Evolutionary conservation across 805 yeast genomes (phyloP).

Genomic region (Metschnikowia kofuensis): DNA sequence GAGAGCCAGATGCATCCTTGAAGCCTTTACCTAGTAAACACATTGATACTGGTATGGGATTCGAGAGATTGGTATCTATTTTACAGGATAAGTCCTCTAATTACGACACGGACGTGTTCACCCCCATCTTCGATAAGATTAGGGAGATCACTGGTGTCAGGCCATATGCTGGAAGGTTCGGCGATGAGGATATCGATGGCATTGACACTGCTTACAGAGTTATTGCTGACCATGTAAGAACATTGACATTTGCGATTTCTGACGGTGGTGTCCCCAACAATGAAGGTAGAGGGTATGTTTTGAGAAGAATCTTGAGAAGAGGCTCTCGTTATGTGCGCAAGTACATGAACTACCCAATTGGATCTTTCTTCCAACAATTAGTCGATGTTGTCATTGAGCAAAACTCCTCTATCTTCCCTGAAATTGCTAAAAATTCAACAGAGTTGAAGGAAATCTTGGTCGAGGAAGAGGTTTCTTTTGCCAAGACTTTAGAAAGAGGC

Average conservation of each 20-base stretch:
- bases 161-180: constrained; percentile 89
- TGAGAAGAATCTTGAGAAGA: constrained; percentile 95
- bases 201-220: constrained; percentile 98
- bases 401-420: constrained; percentile 88
- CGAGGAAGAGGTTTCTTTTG: constrained; percentile 94
- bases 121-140: constrained; percentile 80
- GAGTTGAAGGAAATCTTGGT: constrained; percentile 85
- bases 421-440: constrained; percentile 65
- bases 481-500: constrained; percentile 96
- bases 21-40: constrained; percentile 89
- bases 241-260: constrained; percentile 90
- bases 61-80: constrained; percentile 93
- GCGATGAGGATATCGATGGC: constrained; percentile 89
- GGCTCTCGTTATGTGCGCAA: constrained; percentile 97
- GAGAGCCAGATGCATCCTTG: constrained; percentile 83
- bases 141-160: constrained; percentile 93
- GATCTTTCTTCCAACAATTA: constrained; percentile 85
- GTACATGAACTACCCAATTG: constrained; percentile 93
- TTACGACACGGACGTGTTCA: constrained; percentile 96
- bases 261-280: constrained; percentile 99
- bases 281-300: constrained; percentile 98
- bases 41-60: constrained; percentile 98
- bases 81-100: constrained; percentile 89
- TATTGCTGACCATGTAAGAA: constrained; percentile 97
- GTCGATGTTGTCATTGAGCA: constrained; percentile 92